These are phyloP conservation scores for Gilbertella persicaria DNA, from an alignment of 371 early-diverging fungal species.

Conservation along the genomic window DNA sequence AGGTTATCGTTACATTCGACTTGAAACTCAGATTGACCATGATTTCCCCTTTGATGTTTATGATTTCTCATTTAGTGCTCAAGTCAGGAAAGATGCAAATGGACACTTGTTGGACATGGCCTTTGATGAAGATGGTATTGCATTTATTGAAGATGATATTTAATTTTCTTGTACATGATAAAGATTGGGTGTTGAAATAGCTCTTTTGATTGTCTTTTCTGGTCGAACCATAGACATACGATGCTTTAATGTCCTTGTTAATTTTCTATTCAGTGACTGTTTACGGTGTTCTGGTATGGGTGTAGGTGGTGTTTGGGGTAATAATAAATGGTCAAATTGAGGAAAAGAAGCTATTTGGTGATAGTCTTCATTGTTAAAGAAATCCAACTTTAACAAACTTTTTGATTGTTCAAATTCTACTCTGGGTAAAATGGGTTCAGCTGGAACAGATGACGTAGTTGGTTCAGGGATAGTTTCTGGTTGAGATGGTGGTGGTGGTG, in stretches of 20 bases:
- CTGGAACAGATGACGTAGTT: not conserved
- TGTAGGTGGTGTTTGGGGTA: not conserved
- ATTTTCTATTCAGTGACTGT: not conserved
- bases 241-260: not conserved
- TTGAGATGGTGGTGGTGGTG: not conserved
- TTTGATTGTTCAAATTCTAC: not conserved
- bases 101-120: slow-evolving; percentile 40
- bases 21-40: slow-evolving; percentile 38
- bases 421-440: not conserved
- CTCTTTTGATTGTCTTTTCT: not conserved
- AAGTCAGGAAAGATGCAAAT: slow-evolving; percentile 36
- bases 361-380: not conserved
- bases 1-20: slow-evolving; percentile 51
- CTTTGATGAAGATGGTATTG: slow-evolving; percentile 29
- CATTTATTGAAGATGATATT: slow-evolving; percentile 29
- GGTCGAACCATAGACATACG: not conserved
- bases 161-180: not conserved
- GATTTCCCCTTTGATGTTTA: slow-evolving; percentile 40
- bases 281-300: not conserved
- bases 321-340: not conserved
- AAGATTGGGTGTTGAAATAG: not conserved
- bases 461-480: not conserved
- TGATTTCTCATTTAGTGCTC: slow-evolving; percentile 50
- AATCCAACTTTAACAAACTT: not conserved
- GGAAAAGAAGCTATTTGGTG: not conserved